phyloP scores from a whole-genome alignment of 805 yeast genomes.

The Millerozyma miso region DNA sequence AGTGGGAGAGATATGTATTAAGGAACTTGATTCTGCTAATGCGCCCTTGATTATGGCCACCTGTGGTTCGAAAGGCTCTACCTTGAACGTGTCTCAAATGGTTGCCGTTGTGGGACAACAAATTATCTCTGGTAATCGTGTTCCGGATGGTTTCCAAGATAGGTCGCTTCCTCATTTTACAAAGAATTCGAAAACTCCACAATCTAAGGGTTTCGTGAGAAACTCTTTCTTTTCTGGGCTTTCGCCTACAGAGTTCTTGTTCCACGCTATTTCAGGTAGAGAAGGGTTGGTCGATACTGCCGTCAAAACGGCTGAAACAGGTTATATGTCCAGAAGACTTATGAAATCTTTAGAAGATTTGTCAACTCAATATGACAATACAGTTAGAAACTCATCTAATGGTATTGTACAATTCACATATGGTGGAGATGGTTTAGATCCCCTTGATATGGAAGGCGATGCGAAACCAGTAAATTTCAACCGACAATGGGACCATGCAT shows the following conservation, averaged over 20 bases:
- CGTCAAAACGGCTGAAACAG: constrained; percentile 98
- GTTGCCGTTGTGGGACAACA: constrained; percentile 99
- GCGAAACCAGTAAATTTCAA: constrained; percentile 91
- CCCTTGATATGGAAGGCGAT: constrained; percentile 98
- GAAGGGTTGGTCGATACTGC: constrained; percentile 99
- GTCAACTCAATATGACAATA: constrained; percentile 87
- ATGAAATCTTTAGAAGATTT: constrained; percentile 97
- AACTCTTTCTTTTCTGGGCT: constrained; percentile 95
- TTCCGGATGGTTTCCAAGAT: constrained; percentile 99
- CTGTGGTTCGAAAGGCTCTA: constrained; percentile 98
- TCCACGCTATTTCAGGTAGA: constrained; percentile 99
- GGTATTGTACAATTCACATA: constrained; percentile 97
- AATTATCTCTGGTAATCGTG: constrained; percentile 97
- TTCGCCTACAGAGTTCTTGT: constrained; percentile 97
- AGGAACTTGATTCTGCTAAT: constrained; percentile 81
- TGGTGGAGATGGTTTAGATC: constrained; percentile 99
- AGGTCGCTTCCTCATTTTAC: constrained; percentile 96
- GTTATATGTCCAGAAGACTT: constrained; percentile 95
- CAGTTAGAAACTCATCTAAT: constrained; percentile 91
- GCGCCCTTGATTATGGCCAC: constrained; percentile 99
- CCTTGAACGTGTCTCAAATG: constrained; percentile 97
- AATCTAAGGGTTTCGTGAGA: constrained; percentile 96
- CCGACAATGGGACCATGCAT: constrained; percentile 93
- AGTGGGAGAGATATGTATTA: constrained; percentile 96
- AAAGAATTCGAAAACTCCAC: constrained; percentile 94